These are phyloP conservation scores for Neonectria magnoliae DNA, from an alignment of 2,329 filamentous ascomycete species.

Conservation along the genomic window DNA sequence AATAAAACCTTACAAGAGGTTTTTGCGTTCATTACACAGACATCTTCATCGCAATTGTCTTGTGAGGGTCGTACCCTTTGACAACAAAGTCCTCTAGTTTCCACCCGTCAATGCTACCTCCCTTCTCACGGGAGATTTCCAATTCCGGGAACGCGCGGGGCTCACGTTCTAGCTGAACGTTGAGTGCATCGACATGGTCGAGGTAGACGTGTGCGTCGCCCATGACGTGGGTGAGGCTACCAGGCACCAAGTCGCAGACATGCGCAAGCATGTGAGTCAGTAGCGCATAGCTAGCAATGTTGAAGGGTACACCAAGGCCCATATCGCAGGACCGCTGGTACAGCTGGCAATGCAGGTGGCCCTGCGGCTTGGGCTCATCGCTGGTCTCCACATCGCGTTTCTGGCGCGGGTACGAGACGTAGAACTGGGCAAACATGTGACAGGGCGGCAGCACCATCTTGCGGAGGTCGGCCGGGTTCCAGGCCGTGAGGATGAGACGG, in stretches of 20 bases:
- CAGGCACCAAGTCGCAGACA: constrained; percentile 84
- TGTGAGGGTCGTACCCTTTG: constrained; percentile 89
- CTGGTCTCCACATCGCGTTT: constrained; percentile 26
- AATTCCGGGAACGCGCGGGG: constrained; percentile 84
- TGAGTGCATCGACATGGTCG: constrained; percentile 89
- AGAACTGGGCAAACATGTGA: constrained; percentile 98
- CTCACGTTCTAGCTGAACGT: constrained; percentile 81
- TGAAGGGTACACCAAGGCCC: constrained; percentile 97
- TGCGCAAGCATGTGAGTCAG: constrained; percentile 95
- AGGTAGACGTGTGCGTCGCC: constrained; percentile 97
- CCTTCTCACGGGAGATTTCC: constrained; percentile 73
- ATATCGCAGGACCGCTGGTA: constrained; percentile 98
- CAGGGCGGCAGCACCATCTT: constrained; percentile 95
- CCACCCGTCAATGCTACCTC: constrained; percentile 90
- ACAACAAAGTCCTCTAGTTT: constrained; percentile 87
- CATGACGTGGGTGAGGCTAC: constrained; percentile 93
- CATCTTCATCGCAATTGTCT: constrained; percentile 98
- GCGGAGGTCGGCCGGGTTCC: constrained; percentile 88
- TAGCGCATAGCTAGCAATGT: constrained; percentile 94
- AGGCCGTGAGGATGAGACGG: constrained; percentile 88
- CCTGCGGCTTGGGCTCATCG: constrained; percentile 60
- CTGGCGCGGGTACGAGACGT: constrained; percentile 76
- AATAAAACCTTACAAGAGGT: neutral
- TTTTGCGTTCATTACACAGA: constrained; percentile 65
- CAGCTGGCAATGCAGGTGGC: constrained; percentile 84